A percentile compares a stretch with the other conserved stretches of the same genome.
These are phyloP conservation scores for Monosporozyma aquatica DNA, from an alignment of 805 yeast species.

Conservation along the genomic window DNA sequence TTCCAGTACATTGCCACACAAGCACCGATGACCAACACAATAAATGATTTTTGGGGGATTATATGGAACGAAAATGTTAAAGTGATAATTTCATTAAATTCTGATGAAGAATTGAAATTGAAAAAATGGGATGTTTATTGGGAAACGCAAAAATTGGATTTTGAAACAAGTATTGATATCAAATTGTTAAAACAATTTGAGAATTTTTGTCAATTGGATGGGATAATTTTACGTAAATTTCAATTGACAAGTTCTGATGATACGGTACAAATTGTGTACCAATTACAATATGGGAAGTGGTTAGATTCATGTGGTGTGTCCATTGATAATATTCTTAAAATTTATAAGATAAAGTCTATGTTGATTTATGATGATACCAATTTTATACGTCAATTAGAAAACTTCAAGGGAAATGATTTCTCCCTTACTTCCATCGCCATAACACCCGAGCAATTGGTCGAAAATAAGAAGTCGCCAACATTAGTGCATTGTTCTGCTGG, in stretches of 20 bases:
- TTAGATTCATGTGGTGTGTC: conserved; percentile 64
- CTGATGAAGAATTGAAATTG: conserved; percentile 60
- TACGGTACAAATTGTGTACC: conserved; percentile 39
- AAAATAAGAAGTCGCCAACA: conserved; percentile 35
- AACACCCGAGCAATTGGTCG: background rate
- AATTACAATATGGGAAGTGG: conserved; percentile 74
- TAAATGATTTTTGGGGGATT: conserved; percentile 86
- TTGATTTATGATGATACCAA: conserved; percentile 16
- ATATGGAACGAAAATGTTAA: conserved; percentile 53
- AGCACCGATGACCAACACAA: conserved; percentile 73
- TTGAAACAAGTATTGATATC: conserved; percentile 21
- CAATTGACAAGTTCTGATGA: conserved; percentile 10
- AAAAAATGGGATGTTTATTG: conserved; percentile 82
- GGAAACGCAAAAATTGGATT: conserved; percentile 35
- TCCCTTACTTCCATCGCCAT: background rate
- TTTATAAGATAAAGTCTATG: conserved; percentile 19
- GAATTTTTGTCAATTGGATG: conserved; percentile 24
- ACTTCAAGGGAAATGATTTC: background rate
- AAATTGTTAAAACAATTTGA: conserved; percentile 30
- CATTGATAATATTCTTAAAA: background rate
- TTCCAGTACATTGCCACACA: conserved; percentile 72
- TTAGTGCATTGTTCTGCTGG: conserved; percentile 94
- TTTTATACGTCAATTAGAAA: background rate
- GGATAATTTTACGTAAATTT: conserved; percentile 29
- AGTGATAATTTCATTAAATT: conserved; percentile 69